Base-by-base conservation (phyloP, 441 rosid species). In the Mallotus repandus region DNA sequence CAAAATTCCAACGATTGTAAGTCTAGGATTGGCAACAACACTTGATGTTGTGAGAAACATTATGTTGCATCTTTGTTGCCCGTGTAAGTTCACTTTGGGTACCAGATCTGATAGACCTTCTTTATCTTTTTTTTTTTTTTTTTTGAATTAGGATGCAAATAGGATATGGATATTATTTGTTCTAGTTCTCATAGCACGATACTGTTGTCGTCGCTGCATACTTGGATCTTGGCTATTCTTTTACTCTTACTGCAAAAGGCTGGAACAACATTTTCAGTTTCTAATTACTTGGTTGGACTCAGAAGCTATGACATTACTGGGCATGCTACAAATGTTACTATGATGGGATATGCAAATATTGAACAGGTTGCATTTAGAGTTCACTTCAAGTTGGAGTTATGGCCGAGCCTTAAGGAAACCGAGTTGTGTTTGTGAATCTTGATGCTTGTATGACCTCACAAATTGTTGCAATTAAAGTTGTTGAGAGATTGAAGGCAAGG, bases 271-370 rank as follows among this genome's bases (percentile, higher is more conserved):
- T 41, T n/a, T 63, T 25, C 29, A 25, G 29, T 1, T 25, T 25
- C 29, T 25, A 25, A 25, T 25, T 25, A 25, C 29, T 25, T 43
- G 83, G 81, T 91, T 57, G 99, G 99, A 49, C 81, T 95, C 22
- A 97, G 99, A 76, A 95, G 95, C 89, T 93, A 95, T 71, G 99
- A 93, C 88, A 93, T 95, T 49, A 91, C 95, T 21, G 96, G 98
- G 64, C 99, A 97, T 2, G 99, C 98, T 0, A 97, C 98, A 35
- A 95, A 95, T 87, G 99, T 95, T 6, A 95, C 91, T 76, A 90
- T 95, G 99, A 95, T 95, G 99, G 99, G 98, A 18, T 95, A 90
- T 75, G 95, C 99, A 52, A 88, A 91, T 76, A 82, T 79, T 57
- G 97, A 88, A 59, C 99, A 95, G 86, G 75, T 81, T 57, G 75